Conservation (phyloP, 208 protist species). For the Vickermania ingenoplastis region DNA sequence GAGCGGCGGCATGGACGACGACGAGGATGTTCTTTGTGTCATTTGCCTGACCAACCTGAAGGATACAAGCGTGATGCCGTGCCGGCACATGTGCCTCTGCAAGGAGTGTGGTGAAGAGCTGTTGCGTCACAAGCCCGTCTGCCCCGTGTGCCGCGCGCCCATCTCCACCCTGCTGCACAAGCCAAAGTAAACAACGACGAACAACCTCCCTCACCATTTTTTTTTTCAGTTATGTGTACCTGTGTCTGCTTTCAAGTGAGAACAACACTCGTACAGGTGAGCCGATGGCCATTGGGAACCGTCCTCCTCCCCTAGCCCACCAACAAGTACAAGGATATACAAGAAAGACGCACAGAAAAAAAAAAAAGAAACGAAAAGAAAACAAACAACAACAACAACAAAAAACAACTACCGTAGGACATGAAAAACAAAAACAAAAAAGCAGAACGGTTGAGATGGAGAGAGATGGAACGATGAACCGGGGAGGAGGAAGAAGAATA, state of each 20-base stretch:
- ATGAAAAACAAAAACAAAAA: no score
- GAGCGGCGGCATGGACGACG: slow-evolving; percentile 25
- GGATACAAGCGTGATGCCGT: slow-evolving; percentile 91
- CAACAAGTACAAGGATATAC: no score
- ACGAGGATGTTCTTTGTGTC: slow-evolving; percentile 85
- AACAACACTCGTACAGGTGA: no score
- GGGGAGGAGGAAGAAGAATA: no score
- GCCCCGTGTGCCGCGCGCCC: slow-evolving; percentile 87
- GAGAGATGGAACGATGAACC: no score
- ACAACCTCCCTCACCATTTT: slow-evolving; percentile 4
- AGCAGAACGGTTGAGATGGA: no score
- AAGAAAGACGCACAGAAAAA: no score
- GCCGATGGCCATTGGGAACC: no score
- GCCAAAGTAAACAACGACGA: slow-evolving; percentile 32
- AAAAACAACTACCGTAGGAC: no score
- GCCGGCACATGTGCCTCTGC: slow-evolving; percentile 93
- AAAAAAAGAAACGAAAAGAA: no score
- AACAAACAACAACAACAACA: no score
- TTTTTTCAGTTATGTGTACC: slow-evolving; percentile 6
- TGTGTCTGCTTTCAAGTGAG: background rate
- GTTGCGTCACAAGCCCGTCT: slow-evolving; percentile 87
- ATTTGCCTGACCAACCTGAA: slow-evolving; percentile 90
- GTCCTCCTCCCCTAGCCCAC: no score
- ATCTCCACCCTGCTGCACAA: slow-evolving; percentile 87
- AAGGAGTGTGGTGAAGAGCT: slow-evolving; percentile 89